These are phyloP conservation scores for Verticillium nubilum DNA, from an alignment of 2,329 filamentous ascomycete genomes.

Conservation along the genomic window DNA sequence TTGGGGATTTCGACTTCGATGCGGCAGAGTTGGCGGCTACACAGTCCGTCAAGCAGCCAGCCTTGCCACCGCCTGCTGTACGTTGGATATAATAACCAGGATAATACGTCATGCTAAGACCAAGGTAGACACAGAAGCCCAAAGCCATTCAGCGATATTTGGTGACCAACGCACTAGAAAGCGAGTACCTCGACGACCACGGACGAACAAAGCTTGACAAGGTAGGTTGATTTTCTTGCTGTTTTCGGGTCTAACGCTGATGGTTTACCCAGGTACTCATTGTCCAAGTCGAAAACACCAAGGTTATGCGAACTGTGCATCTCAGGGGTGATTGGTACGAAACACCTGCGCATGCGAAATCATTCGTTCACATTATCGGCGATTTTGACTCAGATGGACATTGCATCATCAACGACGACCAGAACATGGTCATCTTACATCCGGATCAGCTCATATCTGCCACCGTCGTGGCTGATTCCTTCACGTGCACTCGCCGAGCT, in stretches of 20 bases:
- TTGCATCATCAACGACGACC: slow-evolving; percentile 76
- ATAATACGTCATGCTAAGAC: slow-evolving; percentile 52
- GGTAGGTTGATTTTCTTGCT: slow-evolving; percentile 39
- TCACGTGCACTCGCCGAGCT: slow-evolving; percentile 82
- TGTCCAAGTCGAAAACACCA: slow-evolving; percentile 73
- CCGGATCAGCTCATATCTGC: slow-evolving; percentile 94
- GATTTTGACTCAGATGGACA: slow-evolving; percentile 63
- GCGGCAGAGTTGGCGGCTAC: slow-evolving; percentile 68
- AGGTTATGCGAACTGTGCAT: slow-evolving; percentile 60
- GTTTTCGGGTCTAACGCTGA: slow-evolving; percentile 10
- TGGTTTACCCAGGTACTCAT: slow-evolving; percentile 61
- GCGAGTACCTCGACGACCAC: slow-evolving; percentile 59
- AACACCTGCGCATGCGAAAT: slow-evolving; percentile 66
- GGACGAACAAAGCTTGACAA: slow-evolving; percentile 63
- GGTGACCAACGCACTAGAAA: slow-evolving; percentile 67
- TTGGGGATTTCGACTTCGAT: slow-evolving; percentile 72
- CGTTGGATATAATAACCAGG: slow-evolving; percentile 20
- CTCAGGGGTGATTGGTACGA: slow-evolving; percentile 85
- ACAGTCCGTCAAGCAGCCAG: slow-evolving; percentile 46
- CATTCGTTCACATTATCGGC: slow-evolving; percentile 84
- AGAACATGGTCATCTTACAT: slow-evolving; percentile 84
- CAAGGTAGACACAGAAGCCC: slow-evolving; percentile 60
- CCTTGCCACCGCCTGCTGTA: slow-evolving; percentile 26
- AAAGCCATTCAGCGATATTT: slow-evolving; percentile 84
- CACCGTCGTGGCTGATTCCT: slow-evolving; percentile 94